Percentiles rank a stretch among this genome's conserved stretches.
Conservation (phyloP, 106 monocot species). For the Dioscorea alata region DNA sequence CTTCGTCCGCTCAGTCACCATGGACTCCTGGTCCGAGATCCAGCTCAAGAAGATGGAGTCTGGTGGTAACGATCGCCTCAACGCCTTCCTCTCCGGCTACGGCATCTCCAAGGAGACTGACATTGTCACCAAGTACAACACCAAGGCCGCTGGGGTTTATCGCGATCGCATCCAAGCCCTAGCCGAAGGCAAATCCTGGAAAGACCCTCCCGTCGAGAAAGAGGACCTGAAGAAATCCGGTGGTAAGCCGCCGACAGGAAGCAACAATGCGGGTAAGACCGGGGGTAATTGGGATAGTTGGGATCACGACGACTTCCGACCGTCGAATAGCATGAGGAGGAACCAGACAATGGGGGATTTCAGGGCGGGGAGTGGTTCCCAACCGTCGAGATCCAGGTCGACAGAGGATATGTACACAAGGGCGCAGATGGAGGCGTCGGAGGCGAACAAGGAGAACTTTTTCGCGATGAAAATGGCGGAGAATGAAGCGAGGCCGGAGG, state of each 20-base stretch:
- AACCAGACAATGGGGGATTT: constrained; percentile 36
- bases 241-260: constrained; percentile 43
- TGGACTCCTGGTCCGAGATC: constrained; percentile 90
- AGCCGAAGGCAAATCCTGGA: constrained; percentile 69
- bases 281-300: constrained; percentile 22
- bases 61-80: constrained; percentile 81
- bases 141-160: constrained; percentile 56
- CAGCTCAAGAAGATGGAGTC: constrained; percentile 89
- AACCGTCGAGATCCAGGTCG: constrained; percentile 23
- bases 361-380: background rate
- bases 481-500: constrained; percentile 29
- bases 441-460: constrained; percentile 26
- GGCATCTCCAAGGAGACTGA: constrained; percentile 71
- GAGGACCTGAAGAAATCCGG: constrained; percentile 21
- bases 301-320: constrained; percentile 20
- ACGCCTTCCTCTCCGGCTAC: constrained; percentile 51
- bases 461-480: constrained; percentile 36
- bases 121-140: constrained; percentile 70
- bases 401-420: constrained; percentile 32
- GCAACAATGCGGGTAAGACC: background rate
- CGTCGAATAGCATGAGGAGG: constrained; percentile 12
- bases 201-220: constrained; percentile 66
- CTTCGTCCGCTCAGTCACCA: constrained; percentile 74
- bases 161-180: constrained; percentile 79
- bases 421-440: constrained; percentile 23